These are phyloP conservation scores for Pleurotus djamor DNA, from an alignment of 768 basidiomycete species.

Conservation along the genomic window DNA sequence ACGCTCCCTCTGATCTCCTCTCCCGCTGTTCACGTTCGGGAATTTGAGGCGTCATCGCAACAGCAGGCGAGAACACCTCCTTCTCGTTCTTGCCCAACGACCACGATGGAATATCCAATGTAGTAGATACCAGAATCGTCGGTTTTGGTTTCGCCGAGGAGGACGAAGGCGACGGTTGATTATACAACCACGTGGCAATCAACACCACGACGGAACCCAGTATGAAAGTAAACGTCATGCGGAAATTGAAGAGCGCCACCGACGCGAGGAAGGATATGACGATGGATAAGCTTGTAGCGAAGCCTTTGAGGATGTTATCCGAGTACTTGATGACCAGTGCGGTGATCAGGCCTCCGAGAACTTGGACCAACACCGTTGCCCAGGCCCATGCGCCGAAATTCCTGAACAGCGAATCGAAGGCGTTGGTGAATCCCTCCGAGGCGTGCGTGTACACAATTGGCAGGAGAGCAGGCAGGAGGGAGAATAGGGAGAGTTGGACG, in stretches of 20 bases:
- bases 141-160: conserved; percentile 23
- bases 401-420: conserved; percentile 56
- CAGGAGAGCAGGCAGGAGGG: conserved; percentile 81
- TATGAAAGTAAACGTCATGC: conserved; percentile 82
- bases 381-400: conserved; percentile 93
- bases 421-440: conserved; percentile 30
- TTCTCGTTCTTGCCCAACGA: conserved; percentile 6
- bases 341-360: conserved; percentile 89
- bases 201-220: conserved; percentile 84
- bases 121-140: background rate
- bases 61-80: background rate
- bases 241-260: conserved; percentile 87
- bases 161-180: conserved; percentile 47
- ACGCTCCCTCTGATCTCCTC: background rate
- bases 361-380: conserved; percentile 86
- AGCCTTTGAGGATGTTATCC: conserved; percentile 91
- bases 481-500: conserved; percentile 93
- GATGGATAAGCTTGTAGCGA: conserved; percentile 93
- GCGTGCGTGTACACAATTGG: conserved; percentile 65
- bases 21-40: background rate
- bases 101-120: conserved; percentile 2
- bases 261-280: conserved; percentile 94
- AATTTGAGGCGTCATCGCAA: background rate
- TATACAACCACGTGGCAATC: conserved; percentile 90
- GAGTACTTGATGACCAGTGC: conserved; percentile 95